A percentile compares a stretch with the other conserved stretches of the same genome.
Evolutionary conservation across 805 yeast genomes (phyloP).

Genomic region (Phaffomyces opuntiae): DNA sequence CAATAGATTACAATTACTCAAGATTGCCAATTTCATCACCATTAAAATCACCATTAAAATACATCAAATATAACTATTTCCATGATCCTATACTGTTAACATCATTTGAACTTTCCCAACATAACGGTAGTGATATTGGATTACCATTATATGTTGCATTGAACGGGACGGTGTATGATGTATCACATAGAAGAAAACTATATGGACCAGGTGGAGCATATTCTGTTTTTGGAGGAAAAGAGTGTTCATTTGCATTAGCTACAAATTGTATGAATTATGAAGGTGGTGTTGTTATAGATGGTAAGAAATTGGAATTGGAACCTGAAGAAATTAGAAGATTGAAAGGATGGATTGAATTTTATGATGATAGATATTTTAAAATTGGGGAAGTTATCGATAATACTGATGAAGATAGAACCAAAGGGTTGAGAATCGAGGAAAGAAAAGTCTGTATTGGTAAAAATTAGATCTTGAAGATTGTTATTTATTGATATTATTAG

Average conservation of each 20-base stretch:
- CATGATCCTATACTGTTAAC: conserved; percentile 25
- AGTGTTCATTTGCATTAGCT: conserved; percentile 49
- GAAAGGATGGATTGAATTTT: conserved; percentile 23
- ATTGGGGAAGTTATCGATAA: conserved; percentile 13
- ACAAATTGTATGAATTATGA: conserved; percentile 54
- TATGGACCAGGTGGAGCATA: conserved; percentile 47
- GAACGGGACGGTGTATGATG: conserved; percentile 50
- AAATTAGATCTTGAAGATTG: neutral
- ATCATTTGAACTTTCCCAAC: conserved; percentile 30
- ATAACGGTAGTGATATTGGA: conserved; percentile 35
- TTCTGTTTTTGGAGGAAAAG: conserved; percentile 42
- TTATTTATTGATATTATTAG: too few relatives aligned
- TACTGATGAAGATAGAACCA: conserved; percentile 1
- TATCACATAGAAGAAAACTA: conserved; percentile 31
- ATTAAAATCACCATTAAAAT: neutral
- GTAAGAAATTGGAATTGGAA: conserved; percentile 31
- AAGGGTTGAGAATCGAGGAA: neutral
- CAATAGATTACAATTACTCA: conserved; percentile 34
- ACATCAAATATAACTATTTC: neutral
- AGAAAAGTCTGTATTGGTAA: conserved; percentile 18
- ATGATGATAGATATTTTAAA: conserved; percentile 19
- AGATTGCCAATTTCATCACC: neutral
- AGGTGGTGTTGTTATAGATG: conserved; percentile 40
- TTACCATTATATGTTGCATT: conserved; percentile 45
- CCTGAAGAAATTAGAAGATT: conserved; percentile 22